Conservation (phyloP, 2,329 filamentous ascomycete species). For the Simplicillium sp. region DNA sequence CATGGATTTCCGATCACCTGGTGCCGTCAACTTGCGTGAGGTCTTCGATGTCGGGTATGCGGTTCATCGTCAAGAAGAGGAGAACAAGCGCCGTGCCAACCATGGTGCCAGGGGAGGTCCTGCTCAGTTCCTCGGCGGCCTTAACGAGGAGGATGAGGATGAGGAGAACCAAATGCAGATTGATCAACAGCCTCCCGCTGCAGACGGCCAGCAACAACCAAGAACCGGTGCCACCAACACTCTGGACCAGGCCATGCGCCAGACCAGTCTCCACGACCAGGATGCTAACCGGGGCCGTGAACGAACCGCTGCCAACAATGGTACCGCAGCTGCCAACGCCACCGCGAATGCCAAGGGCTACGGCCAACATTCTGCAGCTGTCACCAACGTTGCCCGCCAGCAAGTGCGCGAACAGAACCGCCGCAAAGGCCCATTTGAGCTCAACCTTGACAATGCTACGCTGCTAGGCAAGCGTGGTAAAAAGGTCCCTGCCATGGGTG, state of each 20-base stretch:
- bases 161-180: constrained; percentile 54
- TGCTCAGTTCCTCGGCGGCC: constrained; percentile 45
- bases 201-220: constrained; percentile 26
- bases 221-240: constrained; percentile 47
- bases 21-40: constrained; percentile 88
- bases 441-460: constrained; percentile 85
- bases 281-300: constrained; percentile 22
- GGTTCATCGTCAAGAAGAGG: constrained; percentile 92
- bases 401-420: constrained; percentile 60
- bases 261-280: constrained; percentile 60
- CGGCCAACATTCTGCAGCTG: constrained; percentile 76
- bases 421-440: constrained; percentile 78
- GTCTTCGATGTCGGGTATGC: constrained; percentile 98
- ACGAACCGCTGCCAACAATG: neutral
- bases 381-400: constrained; percentile 74
- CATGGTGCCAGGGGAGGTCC: constrained; percentile 61
- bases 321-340: constrained; percentile 15
- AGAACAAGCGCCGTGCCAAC: constrained; percentile 84
- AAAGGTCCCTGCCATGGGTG: constrained; percentile 38
- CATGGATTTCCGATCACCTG: constrained; percentile 90
- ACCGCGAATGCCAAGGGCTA: constrained; percentile 55
- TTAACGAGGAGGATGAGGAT: constrained; percentile 60
- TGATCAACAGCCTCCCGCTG: constrained; percentile 43
- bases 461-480: constrained; percentile 63
- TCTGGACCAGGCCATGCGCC: constrained; percentile 80